Evolutionary conservation across 2,329 filamentous ascomycete species (phyloP).

Genomic region (Neopestalotiopsis sp.): DNA sequence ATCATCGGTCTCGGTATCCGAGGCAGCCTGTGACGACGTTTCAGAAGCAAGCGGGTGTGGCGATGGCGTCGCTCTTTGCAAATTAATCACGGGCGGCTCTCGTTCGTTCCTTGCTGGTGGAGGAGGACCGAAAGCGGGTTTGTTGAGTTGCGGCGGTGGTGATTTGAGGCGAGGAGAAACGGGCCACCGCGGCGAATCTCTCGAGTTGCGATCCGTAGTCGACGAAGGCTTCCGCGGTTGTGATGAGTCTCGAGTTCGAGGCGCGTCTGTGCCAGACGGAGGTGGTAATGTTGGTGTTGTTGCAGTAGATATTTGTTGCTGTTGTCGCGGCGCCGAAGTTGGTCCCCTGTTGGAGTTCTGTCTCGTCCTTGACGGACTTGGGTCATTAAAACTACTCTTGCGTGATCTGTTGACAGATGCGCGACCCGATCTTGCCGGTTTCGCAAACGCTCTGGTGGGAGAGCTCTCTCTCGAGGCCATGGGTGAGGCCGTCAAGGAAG

Average conservation of each 20-base stretch:
- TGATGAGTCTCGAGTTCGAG: slow-evolving; percentile 63
- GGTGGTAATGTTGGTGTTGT: slow-evolving; percentile 71
- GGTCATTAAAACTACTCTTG: slow-evolving; percentile 68
- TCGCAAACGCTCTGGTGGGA: slow-evolving; percentile 29
- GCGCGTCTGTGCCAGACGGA: slow-evolving; percentile 59
- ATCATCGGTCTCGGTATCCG: slow-evolving; percentile 59
- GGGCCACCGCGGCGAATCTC: slow-evolving; percentile 73
- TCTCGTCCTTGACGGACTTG: slow-evolving; percentile 61
- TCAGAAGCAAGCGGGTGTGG: slow-evolving; percentile 42
- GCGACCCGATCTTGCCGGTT: slow-evolving; percentile 30
- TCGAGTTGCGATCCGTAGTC: slow-evolving; percentile 50
- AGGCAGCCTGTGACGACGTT: slow-evolving; percentile 41
- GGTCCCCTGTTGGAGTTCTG: slow-evolving; percentile 53
- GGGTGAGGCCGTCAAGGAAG: slow-evolving; percentile 36
- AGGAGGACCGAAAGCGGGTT: slow-evolving; percentile 34
- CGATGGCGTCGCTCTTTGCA: slow-evolving; percentile 55
- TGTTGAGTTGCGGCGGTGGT: slow-evolving; percentile 66
- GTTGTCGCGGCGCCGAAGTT: slow-evolving; percentile 60
- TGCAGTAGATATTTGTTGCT: slow-evolving; percentile 67
- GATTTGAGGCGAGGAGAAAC: slow-evolving; percentile 78
- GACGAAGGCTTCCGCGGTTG: slow-evolving; percentile 65
- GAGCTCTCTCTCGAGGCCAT: slow-evolving; percentile 36
- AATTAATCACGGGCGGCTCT: slow-evolving; percentile 57
- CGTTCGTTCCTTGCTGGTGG: slow-evolving; percentile 49
- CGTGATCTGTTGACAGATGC: slow-evolving; percentile 56